Evolutionary conservation across 2,329 filamentous ascomycete genomes (phyloP).

Genomic region (Septoria petroselini): DNA sequence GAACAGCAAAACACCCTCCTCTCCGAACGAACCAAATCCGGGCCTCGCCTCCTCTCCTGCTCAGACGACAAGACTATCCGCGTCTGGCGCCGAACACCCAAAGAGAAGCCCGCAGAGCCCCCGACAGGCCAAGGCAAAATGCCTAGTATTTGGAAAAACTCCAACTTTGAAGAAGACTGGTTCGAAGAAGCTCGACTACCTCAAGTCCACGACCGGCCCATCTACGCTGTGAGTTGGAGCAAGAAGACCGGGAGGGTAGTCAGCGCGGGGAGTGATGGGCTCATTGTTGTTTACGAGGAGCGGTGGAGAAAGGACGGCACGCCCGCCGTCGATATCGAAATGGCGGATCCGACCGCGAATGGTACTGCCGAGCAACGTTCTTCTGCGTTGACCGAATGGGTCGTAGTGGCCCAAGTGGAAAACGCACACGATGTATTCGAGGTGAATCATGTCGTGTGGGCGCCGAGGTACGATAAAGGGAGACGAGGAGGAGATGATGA

Average conservation of each 20-base stretch:
- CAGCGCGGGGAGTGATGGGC: conserved; percentile 85
- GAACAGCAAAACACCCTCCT: conserved; percentile 39
- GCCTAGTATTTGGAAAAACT: conserved; percentile 83
- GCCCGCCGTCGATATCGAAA: conserved; percentile 31
- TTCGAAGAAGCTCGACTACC: conserved; percentile 73
- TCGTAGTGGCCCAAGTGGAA: conserved; percentile 63
- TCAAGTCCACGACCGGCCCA: conserved; percentile 68
- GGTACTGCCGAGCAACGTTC: neutral
- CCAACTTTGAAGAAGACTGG: conserved; percentile 76
- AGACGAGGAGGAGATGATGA: conserved; percentile 59
- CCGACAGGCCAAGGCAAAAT: conserved; percentile 58
- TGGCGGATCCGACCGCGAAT: conserved; percentile 25
- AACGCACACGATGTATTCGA: conserved; percentile 89
- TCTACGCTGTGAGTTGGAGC: conserved; percentile 87
- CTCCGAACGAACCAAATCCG: conserved; percentile 41
- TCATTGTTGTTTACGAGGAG: conserved; percentile 76
- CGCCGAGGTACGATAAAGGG: conserved; percentile 67
- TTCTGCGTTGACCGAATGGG: conserved; percentile 76
- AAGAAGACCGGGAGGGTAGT: conserved; percentile 70
- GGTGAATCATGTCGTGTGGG: conserved; percentile 90
- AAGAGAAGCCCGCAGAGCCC: conserved; percentile 47
- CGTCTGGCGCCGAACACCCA: conserved; percentile 68
- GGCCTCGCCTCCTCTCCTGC: conserved; percentile 69
- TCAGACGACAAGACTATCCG: conserved; percentile 79
- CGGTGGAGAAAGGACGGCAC: conserved; percentile 38